These are phyloP conservation scores for Colletotrichum tofieldiae DNA, from an alignment of 2,329 filamentous ascomycete genomes.

Conservation along the genomic window DNA sequence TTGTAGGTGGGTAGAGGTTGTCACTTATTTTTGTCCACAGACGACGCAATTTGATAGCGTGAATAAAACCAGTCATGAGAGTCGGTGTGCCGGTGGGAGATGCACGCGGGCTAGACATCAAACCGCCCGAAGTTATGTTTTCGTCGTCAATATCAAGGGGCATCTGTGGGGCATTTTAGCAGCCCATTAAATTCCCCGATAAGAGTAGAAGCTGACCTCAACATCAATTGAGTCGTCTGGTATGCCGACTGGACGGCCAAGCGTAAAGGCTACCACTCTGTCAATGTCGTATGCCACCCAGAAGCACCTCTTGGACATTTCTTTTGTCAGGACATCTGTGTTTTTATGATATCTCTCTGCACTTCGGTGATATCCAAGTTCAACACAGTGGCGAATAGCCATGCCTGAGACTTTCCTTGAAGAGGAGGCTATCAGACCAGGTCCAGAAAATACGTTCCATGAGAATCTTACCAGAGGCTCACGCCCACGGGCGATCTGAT, in stretches of 20 bases:
- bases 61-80: constrained; percentile 50
- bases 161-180: constrained; percentile 38
- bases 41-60: constrained; percentile 49
- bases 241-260: constrained; percentile 51
- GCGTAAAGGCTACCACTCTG: constrained; percentile 49
- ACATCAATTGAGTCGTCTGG: constrained; percentile 49
- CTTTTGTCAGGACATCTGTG: constrained; percentile 45
- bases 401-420: constrained; percentile 52
- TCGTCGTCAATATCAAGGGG: constrained; percentile 52
- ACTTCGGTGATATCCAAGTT: constrained; percentile 54
- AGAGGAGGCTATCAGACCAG: neutral
- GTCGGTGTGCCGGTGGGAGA: constrained; percentile 43
- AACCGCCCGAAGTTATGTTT: constrained; percentile 44
- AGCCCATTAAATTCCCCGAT: neutral
- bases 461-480: constrained; percentile 47
- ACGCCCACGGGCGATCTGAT: constrained; percentile 49
- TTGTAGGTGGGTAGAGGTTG: constrained; percentile 45
- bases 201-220: constrained; percentile 42
- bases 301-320: constrained; percentile 52
- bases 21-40: constrained; percentile 51
- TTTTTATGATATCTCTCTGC: constrained; percentile 38
- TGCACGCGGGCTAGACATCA: constrained; percentile 45
- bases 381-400: constrained; percentile 54
- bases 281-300: constrained; percentile 54
- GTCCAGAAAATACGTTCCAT: too few species aligned